phyloP scores from a whole-genome alignment of 257 asterid genomes.

The Ilex asprella region DNA sequence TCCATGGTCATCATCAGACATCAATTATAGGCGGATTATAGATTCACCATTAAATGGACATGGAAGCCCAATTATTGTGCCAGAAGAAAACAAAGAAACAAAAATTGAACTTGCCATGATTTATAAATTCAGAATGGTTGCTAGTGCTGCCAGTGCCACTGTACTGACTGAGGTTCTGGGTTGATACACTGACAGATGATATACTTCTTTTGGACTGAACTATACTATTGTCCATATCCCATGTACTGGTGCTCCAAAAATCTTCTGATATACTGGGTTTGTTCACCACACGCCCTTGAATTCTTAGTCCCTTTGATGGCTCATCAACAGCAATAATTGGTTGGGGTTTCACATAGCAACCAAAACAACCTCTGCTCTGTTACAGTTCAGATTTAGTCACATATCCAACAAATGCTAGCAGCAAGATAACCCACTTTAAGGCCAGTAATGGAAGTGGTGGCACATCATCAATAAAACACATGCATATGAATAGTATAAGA shows the following conservation, averaged over 20 bases:
- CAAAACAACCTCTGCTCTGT: conserved; percentile 79
- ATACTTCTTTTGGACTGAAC: conserved; percentile 65
- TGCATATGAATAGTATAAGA: no score
- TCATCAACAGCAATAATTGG: conserved; percentile 66
- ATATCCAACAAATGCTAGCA: no score
- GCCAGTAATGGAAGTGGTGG: no score
- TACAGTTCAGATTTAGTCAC: conserved; percentile 33
- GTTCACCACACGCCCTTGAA: conserved; percentile 55
- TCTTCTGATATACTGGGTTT: conserved; percentile 55
- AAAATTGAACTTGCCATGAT: conserved; percentile 45
- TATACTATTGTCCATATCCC: conserved; percentile 49
- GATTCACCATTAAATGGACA: no score
- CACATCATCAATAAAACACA: no score
- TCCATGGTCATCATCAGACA: neutral
- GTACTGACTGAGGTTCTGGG: conserved; percentile 36
- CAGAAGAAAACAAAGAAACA: neutral
- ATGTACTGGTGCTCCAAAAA: conserved; percentile 80
- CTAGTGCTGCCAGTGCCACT: conserved; percentile 31
- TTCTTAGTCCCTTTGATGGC: conserved; percentile 62
- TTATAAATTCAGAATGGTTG: conserved; percentile 54
- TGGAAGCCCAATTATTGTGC: no score
- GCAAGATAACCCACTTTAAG: no score
- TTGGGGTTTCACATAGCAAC: conserved; percentile 54
- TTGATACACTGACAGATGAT: conserved; percentile 57
- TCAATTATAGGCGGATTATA: no score